Evolutionary conservation across 1,284 basidiomycete species (phyloP).

Genomic region (Cystobasidium sp.): DNA sequence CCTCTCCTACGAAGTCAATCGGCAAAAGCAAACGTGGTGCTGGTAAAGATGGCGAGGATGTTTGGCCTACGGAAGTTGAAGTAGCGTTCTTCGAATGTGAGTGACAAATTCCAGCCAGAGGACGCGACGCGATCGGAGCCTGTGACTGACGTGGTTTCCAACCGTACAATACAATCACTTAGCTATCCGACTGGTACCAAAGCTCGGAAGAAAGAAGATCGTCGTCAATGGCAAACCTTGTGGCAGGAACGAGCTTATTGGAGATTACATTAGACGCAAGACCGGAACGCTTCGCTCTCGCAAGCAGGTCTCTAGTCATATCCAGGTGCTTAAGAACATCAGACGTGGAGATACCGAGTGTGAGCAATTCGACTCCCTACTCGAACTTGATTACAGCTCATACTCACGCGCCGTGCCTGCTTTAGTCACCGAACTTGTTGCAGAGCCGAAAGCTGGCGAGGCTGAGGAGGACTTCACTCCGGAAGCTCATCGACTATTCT

Average conservation of each 20-base stretch:
- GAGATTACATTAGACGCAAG: conserved; percentile 60
- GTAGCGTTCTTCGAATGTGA: conserved; percentile 58
- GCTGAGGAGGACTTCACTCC: conserved; percentile 47
- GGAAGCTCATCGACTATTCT: conserved; percentile 49
- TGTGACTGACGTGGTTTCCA: not conserved
- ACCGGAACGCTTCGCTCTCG: conserved; percentile 57
- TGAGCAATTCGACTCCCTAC: conserved; percentile 36
- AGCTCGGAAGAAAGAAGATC: conserved; percentile 61
- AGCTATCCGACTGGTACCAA: conserved; percentile 59
- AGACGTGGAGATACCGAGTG: conserved; percentile 56
- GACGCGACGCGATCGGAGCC: conserved; percentile 12
- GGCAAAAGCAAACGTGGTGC: conserved; percentile 30
- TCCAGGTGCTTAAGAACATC: conserved; percentile 58
- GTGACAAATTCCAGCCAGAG: not conserved
- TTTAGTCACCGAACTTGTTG: conserved; percentile 49
- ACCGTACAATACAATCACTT: not conserved
- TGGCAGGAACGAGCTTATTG: conserved; percentile 63
- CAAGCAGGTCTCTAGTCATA: conserved; percentile 58
- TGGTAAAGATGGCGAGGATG: conserved; percentile 55
- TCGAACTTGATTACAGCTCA: not conserved
- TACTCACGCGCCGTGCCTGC: not conserved
- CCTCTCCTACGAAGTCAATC: conserved; percentile 24
- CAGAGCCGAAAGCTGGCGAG: conserved; percentile 47
- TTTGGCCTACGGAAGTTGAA: conserved; percentile 59
- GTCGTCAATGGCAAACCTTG: conserved; percentile 61